A percentile compares a stretch with the other conserved stretches of the same genome.
phyloP scores from a whole-genome alignment of 106 monocot genomes.

The Allium cepa region DNA sequence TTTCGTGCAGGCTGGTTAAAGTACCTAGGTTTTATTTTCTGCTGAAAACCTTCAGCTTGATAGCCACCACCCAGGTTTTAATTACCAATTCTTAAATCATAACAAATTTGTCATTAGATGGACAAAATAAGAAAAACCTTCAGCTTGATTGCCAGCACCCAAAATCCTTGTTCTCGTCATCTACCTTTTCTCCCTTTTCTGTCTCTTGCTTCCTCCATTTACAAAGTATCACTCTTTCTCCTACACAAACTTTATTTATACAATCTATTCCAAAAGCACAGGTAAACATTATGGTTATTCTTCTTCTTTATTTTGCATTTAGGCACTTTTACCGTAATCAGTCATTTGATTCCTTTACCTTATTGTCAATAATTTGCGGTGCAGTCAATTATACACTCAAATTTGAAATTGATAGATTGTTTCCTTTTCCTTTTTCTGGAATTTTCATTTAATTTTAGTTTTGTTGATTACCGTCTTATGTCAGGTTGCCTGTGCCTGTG shows the following conservation, averaged over 20 bases:
- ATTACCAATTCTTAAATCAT: too few species aligned
- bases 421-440: background rate
- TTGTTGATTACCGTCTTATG: background rate
- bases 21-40: too few species aligned
- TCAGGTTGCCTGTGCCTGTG: slow-evolving; percentile 73
- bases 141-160: slow-evolving; percentile 31
- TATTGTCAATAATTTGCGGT: too few species aligned
- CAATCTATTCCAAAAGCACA: slow-evolving; percentile 29
- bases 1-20: too few species aligned
- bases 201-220: slow-evolving; percentile 44
- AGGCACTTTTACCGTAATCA: background rate
- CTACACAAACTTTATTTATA: slow-evolving; percentile 31
- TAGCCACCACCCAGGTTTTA: too few species aligned
- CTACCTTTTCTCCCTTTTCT: slow-evolving; percentile 48
- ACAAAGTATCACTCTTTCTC: slow-evolving; percentile 33
- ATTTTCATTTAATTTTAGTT: background rate
- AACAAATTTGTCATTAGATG: slow-evolving; percentile 3
- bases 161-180: slow-evolving; percentile 12
- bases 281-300: slow-evolving; percentile 5
- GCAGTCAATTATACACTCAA: too few species aligned
- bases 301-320: too few species aligned
- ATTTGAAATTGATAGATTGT: too few species aligned
- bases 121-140: slow-evolving; percentile 23
- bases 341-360: too few species aligned
- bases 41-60: too few species aligned